These are phyloP conservation scores for Taiozyma onychis DNA, from an alignment of 1,139 yeast species.

Conservation along the genomic window DNA sequence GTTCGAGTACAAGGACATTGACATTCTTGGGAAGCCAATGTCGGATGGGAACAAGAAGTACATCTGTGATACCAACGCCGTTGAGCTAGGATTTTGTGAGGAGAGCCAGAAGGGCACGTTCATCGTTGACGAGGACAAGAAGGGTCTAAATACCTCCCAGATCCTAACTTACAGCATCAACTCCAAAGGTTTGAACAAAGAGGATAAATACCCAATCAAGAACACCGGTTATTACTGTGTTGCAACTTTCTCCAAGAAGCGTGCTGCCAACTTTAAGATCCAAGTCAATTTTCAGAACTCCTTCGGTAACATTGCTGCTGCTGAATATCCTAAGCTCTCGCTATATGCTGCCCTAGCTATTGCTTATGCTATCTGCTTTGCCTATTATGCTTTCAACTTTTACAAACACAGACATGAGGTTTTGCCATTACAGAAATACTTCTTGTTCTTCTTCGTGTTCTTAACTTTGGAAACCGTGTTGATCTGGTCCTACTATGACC, in stretches of 20 bases:
- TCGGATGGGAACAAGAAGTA: slow-evolving; percentile 39
- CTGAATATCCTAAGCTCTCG: slow-evolving; percentile 87
- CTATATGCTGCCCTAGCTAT: slow-evolving; percentile 84
- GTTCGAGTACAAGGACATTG: slow-evolving; percentile 79
- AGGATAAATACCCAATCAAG: slow-evolving; percentile 56
- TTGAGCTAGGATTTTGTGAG: slow-evolving; percentile 51
- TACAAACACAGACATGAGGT: slow-evolving; percentile 83
- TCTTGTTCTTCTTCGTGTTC: slow-evolving; percentile 79
- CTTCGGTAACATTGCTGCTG: slow-evolving; percentile 81
- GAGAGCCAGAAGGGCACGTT: slow-evolving; percentile 54
- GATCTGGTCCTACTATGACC: slow-evolving; percentile 89
- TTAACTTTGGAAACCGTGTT: slow-evolving; percentile 81
- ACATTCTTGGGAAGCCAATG: slow-evolving; percentile 49
- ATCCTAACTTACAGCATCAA: slow-evolving; percentile 53
- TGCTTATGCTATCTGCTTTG: slow-evolving; percentile 74
- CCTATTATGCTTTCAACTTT: slow-evolving; percentile 80
- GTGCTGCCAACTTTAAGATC: slow-evolving; percentile 48
- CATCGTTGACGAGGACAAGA: slow-evolving; percentile 38
- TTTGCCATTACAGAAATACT: slow-evolving; percentile 84
- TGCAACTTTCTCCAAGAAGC: slow-evolving; percentile 49
- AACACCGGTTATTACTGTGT: slow-evolving; percentile 92
- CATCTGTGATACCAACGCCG: slow-evolving; percentile 73
- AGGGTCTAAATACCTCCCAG: slow-evolving; percentile 42
- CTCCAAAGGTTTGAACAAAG: slow-evolving; percentile 54
- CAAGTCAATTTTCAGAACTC: slow-evolving; percentile 81